A percentile compares a stretch with the other conserved stretches of the same genome.
Evolutionary conservation across 2,329 filamentous ascomycete genomes (phyloP).

Genomic region (Colletotrichum endophyticum): DNA sequence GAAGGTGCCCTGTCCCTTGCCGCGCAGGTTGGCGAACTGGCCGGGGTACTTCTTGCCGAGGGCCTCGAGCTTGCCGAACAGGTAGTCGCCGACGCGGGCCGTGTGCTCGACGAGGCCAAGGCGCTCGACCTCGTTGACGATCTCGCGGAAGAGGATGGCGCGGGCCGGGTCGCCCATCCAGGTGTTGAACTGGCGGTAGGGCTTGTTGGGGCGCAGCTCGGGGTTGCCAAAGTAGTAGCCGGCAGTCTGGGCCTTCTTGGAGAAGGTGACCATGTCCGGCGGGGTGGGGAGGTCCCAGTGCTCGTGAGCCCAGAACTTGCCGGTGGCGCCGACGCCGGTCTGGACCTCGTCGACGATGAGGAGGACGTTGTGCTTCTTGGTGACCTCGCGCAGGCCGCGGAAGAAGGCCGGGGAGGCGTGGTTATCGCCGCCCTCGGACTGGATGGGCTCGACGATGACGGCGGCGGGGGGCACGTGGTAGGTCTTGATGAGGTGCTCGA

Average conservation of each 20-base stretch:
- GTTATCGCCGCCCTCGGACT: slow-evolving; percentile 95
- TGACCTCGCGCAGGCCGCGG: slow-evolving; percentile 80
- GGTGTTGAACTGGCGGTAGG: slow-evolving; percentile 96
- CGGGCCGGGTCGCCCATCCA: slow-evolving; percentile 95
- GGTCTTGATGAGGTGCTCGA: slow-evolving; percentile 79
- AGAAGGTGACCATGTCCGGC: slow-evolving; percentile 94
- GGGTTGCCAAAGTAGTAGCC: slow-evolving; percentile 90
- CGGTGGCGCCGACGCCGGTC: slow-evolving; percentile 90
- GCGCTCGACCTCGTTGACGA: slow-evolving; percentile 80
- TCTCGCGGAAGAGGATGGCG: slow-evolving; percentile 84
- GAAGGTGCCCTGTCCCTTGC: slow-evolving; percentile 88
- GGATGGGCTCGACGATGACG: slow-evolving; percentile 86
- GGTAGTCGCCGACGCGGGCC: slow-evolving; percentile 77
- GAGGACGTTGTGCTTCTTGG: slow-evolving; percentile 76
- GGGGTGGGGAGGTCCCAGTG: slow-evolving; percentile 84
- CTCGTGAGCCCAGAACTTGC: slow-evolving; percentile 96
- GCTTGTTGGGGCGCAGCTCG: slow-evolving; percentile 84
- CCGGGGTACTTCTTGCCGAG: slow-evolving; percentile 75
- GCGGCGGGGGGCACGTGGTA: slow-evolving; percentile 83
- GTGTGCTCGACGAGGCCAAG: slow-evolving; percentile 82
- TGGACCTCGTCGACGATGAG: slow-evolving; percentile 95
- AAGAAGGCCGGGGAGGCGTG: slow-evolving; percentile 90
- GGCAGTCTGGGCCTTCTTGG: slow-evolving; percentile 92
- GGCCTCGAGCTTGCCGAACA: slow-evolving; percentile 72
- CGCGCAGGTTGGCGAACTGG: slow-evolving; percentile 82